Percentiles rank a stretch among this genome's conserved stretches.
These are phyloP conservation scores for Salix dunnii DNA, from an alignment of 345 rosid genomes.

Conservation along the genomic window DNA sequence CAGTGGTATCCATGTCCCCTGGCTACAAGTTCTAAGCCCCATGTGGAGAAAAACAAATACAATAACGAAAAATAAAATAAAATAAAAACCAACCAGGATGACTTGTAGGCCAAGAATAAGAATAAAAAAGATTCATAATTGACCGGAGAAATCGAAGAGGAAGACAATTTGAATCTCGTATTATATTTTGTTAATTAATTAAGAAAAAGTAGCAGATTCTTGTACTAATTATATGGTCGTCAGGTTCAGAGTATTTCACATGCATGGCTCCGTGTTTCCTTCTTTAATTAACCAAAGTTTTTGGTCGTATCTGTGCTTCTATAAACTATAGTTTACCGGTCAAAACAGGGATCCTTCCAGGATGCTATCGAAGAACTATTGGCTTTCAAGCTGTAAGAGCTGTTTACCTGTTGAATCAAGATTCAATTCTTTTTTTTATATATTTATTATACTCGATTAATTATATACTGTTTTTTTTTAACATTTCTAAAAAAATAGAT, in stretches of 20 bases:
- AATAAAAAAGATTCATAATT: conserved; percentile 10
- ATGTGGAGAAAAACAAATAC: too few relatives aligned
- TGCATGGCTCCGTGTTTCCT: conserved; percentile 14
- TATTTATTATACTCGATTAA: too few relatives aligned
- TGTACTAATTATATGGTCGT: conserved; percentile 5
- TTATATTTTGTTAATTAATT: neutral
- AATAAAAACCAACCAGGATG: neutral
- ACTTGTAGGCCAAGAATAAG: conserved; percentile 14
- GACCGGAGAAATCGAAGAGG: neutral
- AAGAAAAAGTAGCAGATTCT: conserved; percentile 24
- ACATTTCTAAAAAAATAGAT: too few relatives aligned
- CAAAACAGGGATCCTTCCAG: conserved; percentile 10
- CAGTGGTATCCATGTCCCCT: too few relatives aligned
- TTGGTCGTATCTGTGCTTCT: conserved; percentile 2
- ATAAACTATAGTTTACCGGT: conserved; percentile 14
- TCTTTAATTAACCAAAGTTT: neutral
- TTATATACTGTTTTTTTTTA: too few relatives aligned
- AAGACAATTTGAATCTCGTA: conserved; percentile 10
- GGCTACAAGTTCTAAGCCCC: neutral
- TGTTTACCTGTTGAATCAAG: too few relatives aligned
- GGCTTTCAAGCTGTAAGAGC: neutral
- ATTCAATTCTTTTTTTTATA: too few relatives aligned
- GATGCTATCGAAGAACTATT: conserved; percentile 13
- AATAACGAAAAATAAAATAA: neutral
- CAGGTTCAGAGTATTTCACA: conserved; percentile 25